Percentiles rank a stretch among this genome's conserved stretches.
These are phyloP conservation scores for Skeletonema marinoi DNA, from an alignment of 108 stramenopile genomes.

Conservation along the genomic window DNA sequence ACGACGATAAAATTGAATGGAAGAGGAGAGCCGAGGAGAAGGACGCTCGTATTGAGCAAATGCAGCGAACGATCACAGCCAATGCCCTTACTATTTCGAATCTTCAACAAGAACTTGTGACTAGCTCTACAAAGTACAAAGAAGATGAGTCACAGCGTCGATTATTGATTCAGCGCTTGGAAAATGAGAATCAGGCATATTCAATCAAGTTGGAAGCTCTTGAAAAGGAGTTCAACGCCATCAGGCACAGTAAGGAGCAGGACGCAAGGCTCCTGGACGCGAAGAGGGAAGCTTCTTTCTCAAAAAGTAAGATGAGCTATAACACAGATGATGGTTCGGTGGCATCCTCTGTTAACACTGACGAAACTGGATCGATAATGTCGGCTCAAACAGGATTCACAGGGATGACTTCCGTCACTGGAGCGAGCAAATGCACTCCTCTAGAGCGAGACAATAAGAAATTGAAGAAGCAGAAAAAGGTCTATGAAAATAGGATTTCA, in stretches of 20 bases:
- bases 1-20: conserved; percentile 22
- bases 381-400: background rate
- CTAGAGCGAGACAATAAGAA: conserved; percentile 38
- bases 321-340: conserved; percentile 10
- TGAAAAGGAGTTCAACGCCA: background rate
- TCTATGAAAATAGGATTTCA: conserved; percentile 38
- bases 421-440: conserved; percentile 1
- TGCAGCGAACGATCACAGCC: conserved; percentile 33
- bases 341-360: conserved; percentile 1
- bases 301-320: background rate
- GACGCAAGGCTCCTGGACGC: background rate
- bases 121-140: conserved; percentile 36
- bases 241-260: background rate
- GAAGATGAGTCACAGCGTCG: conserved; percentile 42
- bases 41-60: conserved; percentile 28
- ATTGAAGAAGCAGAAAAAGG: conserved; percentile 32
- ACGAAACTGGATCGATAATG: background rate
- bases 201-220: conserved; percentile 33
- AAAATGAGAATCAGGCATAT: conserved; percentile 45
- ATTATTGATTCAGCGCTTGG: conserved; percentile 38
- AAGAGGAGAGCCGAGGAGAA: conserved; percentile 30
- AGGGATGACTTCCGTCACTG: conserved; percentile 18
- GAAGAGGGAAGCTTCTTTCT: background rate
- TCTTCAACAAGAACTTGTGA: conserved; percentile 34
- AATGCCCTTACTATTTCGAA: conserved; percentile 39